Percentiles rank a stretch among this genome's conserved stretches.
Conservation (phyloP, 176 grass and related monocot genomes). For the Thinopyrum elongatum region DNA sequence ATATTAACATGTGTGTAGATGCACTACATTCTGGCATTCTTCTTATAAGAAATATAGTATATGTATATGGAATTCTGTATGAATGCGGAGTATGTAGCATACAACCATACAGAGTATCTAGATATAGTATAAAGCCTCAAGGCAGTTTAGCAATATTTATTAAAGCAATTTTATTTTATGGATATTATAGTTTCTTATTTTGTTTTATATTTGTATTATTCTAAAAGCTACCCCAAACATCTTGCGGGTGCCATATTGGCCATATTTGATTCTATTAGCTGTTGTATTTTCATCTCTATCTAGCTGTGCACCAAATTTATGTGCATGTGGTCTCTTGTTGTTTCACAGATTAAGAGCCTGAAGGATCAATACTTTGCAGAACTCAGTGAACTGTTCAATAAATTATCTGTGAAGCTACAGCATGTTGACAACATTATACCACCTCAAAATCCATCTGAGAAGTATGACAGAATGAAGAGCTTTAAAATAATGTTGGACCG, state of each 20-base stretch:
- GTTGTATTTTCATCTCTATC: neutral
- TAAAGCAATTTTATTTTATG: neutral
- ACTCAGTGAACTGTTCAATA: constrained; percentile 62
- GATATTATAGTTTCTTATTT: neutral
- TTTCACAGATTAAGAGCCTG: constrained; percentile 65
- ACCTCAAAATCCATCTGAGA: constrained; percentile 49
- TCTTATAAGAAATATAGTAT: neutral
- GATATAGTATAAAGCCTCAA: neutral
- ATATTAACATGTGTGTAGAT: neutral
- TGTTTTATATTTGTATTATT: constrained; percentile 4
- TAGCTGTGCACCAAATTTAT: neutral
- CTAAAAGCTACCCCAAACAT: neutral
- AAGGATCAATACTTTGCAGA: constrained; percentile 73
- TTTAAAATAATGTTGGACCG: constrained; percentile 67
- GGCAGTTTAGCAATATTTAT: neutral
- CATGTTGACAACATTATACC: constrained; percentile 54
- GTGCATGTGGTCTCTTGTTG: constrained; percentile 13
- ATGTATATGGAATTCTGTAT: neutral
- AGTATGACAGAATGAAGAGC: constrained; percentile 70
- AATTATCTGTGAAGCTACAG: constrained; percentile 68
- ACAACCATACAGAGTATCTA: neutral
- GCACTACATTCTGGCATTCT: neutral
- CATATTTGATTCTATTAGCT: neutral
- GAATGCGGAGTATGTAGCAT: neutral
- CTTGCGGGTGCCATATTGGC: neutral